These are phyloP conservation scores for Ophiostoma triangulosporum DNA, from an alignment of 2,329 filamentous ascomycete genomes.

Conservation along the genomic window DNA sequence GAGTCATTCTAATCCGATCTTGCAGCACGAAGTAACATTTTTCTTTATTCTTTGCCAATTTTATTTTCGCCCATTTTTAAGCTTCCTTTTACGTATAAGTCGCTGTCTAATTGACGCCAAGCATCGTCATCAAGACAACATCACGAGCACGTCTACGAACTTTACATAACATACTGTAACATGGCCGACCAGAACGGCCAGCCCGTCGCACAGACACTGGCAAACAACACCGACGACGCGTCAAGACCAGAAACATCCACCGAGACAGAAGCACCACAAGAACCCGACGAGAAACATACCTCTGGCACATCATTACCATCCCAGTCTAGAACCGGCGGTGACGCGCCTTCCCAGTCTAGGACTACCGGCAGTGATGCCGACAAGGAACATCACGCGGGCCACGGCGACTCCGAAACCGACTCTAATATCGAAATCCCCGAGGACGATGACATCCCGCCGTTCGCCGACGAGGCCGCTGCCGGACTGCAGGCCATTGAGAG, in stretches of 20 bases:
- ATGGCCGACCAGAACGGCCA: background rate
- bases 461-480: conserved; percentile 12
- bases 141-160: background rate
- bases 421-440: background rate
- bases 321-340: background rate
- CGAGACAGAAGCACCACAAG: background rate
- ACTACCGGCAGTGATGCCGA: background rate
- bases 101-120: background rate
- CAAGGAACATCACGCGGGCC: background rate
- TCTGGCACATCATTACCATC: background rate
- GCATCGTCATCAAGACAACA: background rate
- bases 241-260: background rate
- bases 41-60: background rate
- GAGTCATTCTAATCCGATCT: background rate
- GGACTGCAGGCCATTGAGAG: conserved; percentile 13
- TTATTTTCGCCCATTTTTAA: background rate
- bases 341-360: too few relatives aligned
- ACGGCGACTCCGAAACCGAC: background rate
- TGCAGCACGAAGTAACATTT: background rate
- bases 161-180: too few relatives aligned
- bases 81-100: background rate
- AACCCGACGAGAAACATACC: background rate
- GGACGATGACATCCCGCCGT: conserved; percentile 8
- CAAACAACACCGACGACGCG: background rate
- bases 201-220: background rate